These are phyloP conservation scores for Penicillium ochrochloron DNA, from an alignment of 495 filamentous ascomycete genomes.

Conservation along the genomic window DNA sequence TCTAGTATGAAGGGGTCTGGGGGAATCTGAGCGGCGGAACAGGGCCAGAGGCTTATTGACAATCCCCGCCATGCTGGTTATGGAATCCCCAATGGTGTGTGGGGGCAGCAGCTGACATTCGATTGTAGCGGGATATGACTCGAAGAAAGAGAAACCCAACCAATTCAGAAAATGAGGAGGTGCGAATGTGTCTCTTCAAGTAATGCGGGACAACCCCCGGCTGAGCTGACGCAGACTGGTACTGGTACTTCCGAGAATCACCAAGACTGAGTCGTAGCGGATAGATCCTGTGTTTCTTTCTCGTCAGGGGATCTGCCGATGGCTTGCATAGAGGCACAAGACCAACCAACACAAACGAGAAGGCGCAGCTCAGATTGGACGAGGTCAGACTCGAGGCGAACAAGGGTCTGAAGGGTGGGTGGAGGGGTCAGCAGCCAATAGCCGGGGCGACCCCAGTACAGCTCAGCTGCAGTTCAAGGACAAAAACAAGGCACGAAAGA, in stretches of 20 bases:
- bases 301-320: constrained; percentile 10
- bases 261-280: constrained; percentile 11
- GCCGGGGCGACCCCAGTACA: neutral
- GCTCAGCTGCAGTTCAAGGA: neutral
- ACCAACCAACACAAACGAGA: constrained; percentile 15
- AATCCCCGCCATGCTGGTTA: constrained; percentile 34
- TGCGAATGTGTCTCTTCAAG: neutral
- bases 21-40: constrained; percentile 37
- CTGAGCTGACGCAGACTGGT: constrained; percentile 1
- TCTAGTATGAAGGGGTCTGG: constrained; percentile 42
- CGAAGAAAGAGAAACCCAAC: neutral
- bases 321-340: constrained; percentile 19
- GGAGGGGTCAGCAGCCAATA: constrained; percentile 27
- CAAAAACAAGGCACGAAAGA: constrained; percentile 13
- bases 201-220: neutral
- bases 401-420: constrained; percentile 20
- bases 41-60: constrained; percentile 39
- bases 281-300: constrained; percentile 12
- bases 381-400: constrained; percentile 11
- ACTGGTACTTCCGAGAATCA: constrained; percentile 11
- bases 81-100: neutral
- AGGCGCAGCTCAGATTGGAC: constrained; percentile 25
- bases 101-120: constrained; percentile 21
- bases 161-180: neutral
- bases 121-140: neutral